Percentiles rank a stretch among this genome's conserved stretches.
phyloP scores from a whole-genome alignment of 2,329 filamentous ascomycete species.

The Claviceps sorghi region DNA sequence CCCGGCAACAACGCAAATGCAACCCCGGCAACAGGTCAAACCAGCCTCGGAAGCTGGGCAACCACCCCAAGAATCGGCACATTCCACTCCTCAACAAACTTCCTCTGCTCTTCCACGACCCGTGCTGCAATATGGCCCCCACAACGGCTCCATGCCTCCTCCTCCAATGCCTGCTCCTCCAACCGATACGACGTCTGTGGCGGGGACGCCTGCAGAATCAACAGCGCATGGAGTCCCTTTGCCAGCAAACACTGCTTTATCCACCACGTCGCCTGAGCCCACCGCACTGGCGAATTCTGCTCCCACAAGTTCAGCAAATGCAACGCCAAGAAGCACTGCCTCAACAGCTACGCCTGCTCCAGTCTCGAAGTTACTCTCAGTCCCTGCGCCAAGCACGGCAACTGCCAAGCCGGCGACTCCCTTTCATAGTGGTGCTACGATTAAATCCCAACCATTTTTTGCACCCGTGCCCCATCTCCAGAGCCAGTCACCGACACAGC shows the following conservation, averaged over 20 bases:
- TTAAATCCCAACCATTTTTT: not conserved
- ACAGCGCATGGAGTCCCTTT: conserved; percentile 6
- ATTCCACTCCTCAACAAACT: not conserved
- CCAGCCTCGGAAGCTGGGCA: not conserved
- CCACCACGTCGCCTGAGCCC: not conserved
- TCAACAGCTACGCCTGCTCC: not conserved
- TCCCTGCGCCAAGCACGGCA: not conserved
- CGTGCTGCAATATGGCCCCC: conserved; percentile 51
- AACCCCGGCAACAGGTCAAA: conserved; percentile 11
- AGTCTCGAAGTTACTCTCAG: not conserved
- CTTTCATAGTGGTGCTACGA: conserved; percentile 3
- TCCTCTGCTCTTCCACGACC: conserved; percentile 27
- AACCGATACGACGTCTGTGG: conserved; percentile 10
- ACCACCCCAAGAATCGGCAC: not conserved
- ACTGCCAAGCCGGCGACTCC: conserved; percentile 8
- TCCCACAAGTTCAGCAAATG: not conserved
- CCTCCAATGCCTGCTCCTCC: conserved; percentile 22
- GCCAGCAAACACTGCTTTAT: not conserved
- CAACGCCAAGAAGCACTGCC: not conserved
- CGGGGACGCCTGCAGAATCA: conserved; percentile 10
- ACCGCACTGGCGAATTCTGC: not conserved
- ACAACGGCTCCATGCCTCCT: conserved; percentile 46
- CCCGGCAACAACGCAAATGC: conserved; percentile 1
- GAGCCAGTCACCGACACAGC: conserved; percentile 3
- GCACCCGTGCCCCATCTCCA: conserved; percentile 5